phyloP scores from a whole-genome alignment of 225 moss, liverwort and hornwort species.

The Thuidium tamariscinum region DNA sequence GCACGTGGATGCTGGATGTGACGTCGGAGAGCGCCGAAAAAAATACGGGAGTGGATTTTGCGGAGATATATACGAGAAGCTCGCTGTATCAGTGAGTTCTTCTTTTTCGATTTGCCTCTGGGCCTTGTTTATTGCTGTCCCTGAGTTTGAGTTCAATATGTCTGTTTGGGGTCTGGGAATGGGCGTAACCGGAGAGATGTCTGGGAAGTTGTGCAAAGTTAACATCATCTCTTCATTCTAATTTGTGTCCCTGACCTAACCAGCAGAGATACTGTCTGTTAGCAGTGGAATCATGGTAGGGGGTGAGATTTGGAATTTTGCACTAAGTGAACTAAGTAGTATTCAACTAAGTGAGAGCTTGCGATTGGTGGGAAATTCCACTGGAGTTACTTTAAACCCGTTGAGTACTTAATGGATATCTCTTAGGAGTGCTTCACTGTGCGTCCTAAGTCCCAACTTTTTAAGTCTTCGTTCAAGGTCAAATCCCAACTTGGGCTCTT shows the following conservation, averaged over 20 bases:
- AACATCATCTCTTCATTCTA: neutral
- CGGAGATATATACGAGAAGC: constrained; percentile 29
- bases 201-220: neutral
- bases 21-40: constrained; percentile 50
- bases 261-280: too few relatives aligned
- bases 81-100: constrained; percentile 47
- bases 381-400: neutral
- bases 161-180: neutral
- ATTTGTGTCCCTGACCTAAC: neutral
- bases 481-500: too few relatives aligned
- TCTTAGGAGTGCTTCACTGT: neutral
- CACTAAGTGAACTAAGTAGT: neutral
- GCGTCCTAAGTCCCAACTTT: too few relatives aligned
- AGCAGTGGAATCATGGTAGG: too few relatives aligned
- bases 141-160: neutral
- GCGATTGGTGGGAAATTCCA: neutral
- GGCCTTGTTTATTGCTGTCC: neutral
- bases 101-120: neutral
- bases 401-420: neutral
- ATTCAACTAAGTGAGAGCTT: neutral
- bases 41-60: constrained; percentile 47
- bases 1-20: constrained; percentile 56
- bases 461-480: too few relatives aligned
- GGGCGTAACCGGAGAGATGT: neutral
- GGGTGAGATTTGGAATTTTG: neutral